Percentiles rank a stretch among this genome's conserved stretches.
phyloP scores from a whole-genome alignment of 148 eudicot species.

The Rhododendron simsii region DNA sequence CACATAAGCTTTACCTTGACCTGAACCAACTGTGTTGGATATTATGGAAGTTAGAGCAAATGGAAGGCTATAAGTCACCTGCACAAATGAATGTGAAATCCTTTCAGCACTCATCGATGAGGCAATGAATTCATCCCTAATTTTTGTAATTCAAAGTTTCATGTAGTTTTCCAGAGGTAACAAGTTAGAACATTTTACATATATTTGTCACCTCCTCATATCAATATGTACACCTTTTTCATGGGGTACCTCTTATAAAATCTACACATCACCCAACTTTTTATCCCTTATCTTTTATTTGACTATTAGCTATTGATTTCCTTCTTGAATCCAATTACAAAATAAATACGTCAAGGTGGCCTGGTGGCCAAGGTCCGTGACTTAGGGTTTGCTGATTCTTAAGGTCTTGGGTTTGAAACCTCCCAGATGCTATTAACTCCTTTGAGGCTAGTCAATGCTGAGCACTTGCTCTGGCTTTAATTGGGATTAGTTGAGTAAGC shows the following conservation, averaged over 20 bases:
- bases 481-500: too few relatives aligned
- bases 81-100: background rate
- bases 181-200: background rate
- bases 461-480: too few relatives aligned
- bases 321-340: background rate
- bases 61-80: conserved; percentile 5
- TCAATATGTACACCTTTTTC: background rate
- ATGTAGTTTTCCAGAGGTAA: background rate
- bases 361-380: too few relatives aligned
- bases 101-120: background rate
- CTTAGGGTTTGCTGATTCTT: too few relatives aligned
- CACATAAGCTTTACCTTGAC: conserved; percentile 2
- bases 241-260: too few relatives aligned
- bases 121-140: background rate
- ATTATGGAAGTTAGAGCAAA: conserved; percentile 5
- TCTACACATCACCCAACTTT: background rate
- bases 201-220: background rate
- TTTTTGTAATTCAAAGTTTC: background rate
- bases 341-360: background rate
- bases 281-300: background rate
- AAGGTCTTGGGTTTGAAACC: too few relatives aligned
- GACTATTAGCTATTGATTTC: background rate
- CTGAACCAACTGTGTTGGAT: background rate
- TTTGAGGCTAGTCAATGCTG: too few relatives aligned
- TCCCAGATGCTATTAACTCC: too few relatives aligned